Evolutionary conservation across 495 filamentous ascomycete species (phyloP).

Genomic region (Penicillium nucicola): DNA sequence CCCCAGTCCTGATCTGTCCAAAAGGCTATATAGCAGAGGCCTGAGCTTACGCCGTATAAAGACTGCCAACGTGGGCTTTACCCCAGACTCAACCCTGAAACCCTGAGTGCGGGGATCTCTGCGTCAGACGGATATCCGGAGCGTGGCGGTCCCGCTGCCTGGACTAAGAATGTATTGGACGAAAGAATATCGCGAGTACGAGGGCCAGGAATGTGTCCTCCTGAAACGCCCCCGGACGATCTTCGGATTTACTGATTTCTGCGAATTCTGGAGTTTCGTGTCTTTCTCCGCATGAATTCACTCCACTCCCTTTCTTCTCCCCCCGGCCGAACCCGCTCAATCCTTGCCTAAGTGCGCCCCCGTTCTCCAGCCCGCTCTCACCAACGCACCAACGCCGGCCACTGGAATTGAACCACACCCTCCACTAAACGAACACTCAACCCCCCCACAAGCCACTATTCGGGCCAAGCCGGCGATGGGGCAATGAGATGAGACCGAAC

Average conservation of each 20-base stretch:
- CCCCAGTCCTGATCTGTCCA: too few species aligned
- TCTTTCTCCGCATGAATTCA: slow-evolving; percentile 25
- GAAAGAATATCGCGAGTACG: slow-evolving; percentile 1
- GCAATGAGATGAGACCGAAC: slow-evolving; percentile 12
- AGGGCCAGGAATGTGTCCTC: neutral
- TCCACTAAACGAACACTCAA: neutral
- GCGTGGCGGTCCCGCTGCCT: slow-evolving; percentile 11
- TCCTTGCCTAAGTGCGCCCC: neutral
- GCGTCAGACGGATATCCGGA: slow-evolving; percentile 18
- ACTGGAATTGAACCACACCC: neutral
- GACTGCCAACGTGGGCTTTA: neutral
- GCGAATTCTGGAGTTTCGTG: neutral
- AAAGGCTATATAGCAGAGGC: neutral
- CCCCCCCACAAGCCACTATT: neutral
- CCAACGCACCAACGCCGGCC: neutral
- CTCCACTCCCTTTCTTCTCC: slow-evolving; percentile 21
- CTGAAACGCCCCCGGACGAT: neutral
- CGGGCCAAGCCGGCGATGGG: slow-evolving; percentile 3
- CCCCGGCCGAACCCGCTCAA: slow-evolving; percentile 14
- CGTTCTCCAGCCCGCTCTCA: neutral
- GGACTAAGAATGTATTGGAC: slow-evolving; percentile 12
- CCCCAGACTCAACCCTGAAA: neutral
- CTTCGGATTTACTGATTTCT: slow-evolving; percentile 10
- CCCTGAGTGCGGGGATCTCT: slow-evolving; percentile 15
- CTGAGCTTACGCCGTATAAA: neutral